Conservation (phyloP, 345 rosid genomes). For the Ceriops decandra region DNA sequence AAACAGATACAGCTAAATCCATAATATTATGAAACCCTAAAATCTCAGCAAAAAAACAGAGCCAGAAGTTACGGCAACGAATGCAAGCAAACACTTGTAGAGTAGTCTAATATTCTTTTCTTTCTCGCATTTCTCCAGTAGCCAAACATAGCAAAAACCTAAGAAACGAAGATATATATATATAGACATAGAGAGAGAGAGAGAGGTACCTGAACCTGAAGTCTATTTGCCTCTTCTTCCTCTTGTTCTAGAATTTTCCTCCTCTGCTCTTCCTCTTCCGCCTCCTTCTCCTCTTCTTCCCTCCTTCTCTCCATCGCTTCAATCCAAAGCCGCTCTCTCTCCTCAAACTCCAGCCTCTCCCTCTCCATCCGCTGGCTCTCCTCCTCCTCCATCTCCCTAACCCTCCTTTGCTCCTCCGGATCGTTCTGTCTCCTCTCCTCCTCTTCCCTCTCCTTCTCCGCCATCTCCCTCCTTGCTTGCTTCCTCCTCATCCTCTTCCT, state of each 20-base stretch:
- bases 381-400: constrained; percentile 51
- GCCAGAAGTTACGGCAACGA: neutral
- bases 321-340: constrained; percentile 68
- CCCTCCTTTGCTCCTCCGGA: constrained; percentile 57
- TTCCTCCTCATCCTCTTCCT: constrained; percentile 79
- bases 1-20: no score
- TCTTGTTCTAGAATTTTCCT: constrained; percentile 27
- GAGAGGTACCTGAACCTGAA: neutral
- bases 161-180: no score
- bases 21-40: neutral
- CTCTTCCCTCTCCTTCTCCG: constrained; percentile 61
- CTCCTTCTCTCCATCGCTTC: constrained; percentile 57
- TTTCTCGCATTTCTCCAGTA: constrained; percentile 5
- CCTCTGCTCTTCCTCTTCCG: constrained; percentile 31
- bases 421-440: constrained; percentile 57
- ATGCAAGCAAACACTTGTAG: no score
- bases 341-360: constrained; percentile 67
- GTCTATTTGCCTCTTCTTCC: constrained; percentile 34
- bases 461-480: constrained; percentile 63
- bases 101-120: neutral
- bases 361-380: constrained; percentile 54
- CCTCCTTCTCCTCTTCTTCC: constrained; percentile 18
- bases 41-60: neutral
- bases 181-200: no score
- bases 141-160: constrained; percentile 12